These are phyloP conservation scores for Glonium stellatum DNA, from an alignment of 495 filamentous ascomycete species.

Conservation along the genomic window DNA sequence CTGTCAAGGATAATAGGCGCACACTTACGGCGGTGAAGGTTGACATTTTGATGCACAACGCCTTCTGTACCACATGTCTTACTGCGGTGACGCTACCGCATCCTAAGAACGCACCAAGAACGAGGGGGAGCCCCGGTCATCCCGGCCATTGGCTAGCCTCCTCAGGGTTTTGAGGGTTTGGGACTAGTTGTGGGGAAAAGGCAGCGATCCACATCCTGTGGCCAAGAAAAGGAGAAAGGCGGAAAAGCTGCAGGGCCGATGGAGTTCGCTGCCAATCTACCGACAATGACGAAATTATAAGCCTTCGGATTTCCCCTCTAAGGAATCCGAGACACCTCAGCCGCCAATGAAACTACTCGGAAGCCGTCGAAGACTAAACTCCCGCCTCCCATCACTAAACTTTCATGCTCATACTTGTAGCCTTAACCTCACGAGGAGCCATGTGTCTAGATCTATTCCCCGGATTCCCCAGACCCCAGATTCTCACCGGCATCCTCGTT, in stretches of 20 bases:
- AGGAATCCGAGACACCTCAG: background rate
- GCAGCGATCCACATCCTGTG: background rate
- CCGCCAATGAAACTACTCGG: background rate
- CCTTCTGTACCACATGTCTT: background rate
- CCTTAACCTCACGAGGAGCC: background rate
- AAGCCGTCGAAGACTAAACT: background rate
- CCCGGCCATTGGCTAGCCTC: background rate
- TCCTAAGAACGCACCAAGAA: background rate
- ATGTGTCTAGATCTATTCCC: background rate
- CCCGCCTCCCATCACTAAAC: too few relatives aligned
- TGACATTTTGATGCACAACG: background rate
- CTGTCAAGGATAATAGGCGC: too few relatives aligned
- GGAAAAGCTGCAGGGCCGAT: background rate
- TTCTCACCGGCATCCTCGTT: background rate
- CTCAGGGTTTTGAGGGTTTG: background rate
- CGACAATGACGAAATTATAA: background rate
- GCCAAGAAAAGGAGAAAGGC: background rate
- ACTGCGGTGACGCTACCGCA: background rate
- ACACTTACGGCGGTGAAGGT: too few relatives aligned
- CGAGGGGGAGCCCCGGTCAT: background rate
- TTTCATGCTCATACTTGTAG: too few relatives aligned
- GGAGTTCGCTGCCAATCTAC: background rate
- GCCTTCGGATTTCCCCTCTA: background rate
- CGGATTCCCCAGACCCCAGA: constrained; percentile 1
- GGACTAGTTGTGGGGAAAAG: background rate